phyloP scores from a whole-genome alignment of 2,329 filamentous ascomycete species.

The Clarireedia homoeocarpa region DNA sequence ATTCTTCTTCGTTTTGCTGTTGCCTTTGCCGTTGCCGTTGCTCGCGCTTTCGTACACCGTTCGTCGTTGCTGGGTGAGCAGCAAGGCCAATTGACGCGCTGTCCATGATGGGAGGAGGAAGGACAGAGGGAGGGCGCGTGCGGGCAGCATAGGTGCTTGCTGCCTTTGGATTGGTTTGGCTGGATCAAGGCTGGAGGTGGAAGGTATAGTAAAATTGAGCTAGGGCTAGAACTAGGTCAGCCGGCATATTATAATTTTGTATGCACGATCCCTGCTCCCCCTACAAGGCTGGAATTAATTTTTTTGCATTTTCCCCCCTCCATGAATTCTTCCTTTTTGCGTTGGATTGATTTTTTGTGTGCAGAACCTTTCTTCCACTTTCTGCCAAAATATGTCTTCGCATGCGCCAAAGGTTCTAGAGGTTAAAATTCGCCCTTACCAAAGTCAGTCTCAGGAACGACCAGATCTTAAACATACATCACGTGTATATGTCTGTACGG shows the following conservation, averaged over 20 bases:
- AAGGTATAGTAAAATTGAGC: constrained; percentile 3
- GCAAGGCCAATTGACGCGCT: constrained; percentile 26
- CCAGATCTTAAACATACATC: constrained; percentile 27
- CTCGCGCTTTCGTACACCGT: constrained; percentile 13
- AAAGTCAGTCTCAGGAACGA: constrained; percentile 22
- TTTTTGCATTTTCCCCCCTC: background rate
- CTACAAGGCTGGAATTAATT: background rate
- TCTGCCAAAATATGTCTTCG: background rate
- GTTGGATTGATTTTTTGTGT: background rate
- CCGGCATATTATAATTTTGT: background rate
- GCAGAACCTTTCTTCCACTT: background rate
- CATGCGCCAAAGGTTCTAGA: constrained; percentile 24
- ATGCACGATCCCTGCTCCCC: background rate
- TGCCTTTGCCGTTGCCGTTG: constrained; percentile 7
- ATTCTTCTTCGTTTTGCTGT: background rate
- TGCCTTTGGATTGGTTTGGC: background rate
- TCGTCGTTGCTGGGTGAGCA: constrained; percentile 3
- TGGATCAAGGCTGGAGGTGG: constrained; percentile 6
- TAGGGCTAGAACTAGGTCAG: background rate
- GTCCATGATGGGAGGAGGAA: constrained; percentile 36
- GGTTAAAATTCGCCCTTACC: constrained; percentile 28
- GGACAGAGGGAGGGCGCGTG: constrained; percentile 35
- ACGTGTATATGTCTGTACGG: constrained; percentile 27
- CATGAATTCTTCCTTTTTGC: background rate
- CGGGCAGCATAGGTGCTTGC: constrained; percentile 32